Conservation (phyloP, 2,329 filamentous ascomycete genomes). For the Colletotrichum sp. region DNA sequence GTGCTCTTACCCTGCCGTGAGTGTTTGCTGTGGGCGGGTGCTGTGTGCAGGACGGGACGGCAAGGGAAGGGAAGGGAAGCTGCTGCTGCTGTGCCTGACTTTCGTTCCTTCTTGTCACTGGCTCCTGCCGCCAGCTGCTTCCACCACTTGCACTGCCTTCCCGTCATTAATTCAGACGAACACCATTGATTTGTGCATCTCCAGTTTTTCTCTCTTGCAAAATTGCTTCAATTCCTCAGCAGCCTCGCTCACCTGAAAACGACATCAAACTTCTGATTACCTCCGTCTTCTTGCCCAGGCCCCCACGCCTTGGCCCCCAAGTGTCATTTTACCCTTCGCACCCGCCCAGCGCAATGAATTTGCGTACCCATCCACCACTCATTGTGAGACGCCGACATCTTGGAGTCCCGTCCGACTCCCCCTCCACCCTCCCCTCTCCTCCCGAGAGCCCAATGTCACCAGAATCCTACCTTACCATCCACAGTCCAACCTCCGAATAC, state of each 20-base stretch:
- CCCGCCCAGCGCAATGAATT: background rate
- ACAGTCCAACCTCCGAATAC: background rate
- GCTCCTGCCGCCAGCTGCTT: background rate
- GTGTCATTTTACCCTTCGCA: background rate
- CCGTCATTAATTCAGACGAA: background rate
- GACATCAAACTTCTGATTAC: conserved; percentile 2
- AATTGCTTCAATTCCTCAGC: background rate
- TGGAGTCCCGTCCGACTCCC: background rate
- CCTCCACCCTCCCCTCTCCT: background rate
- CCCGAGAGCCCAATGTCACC: background rate
- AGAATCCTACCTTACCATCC: background rate
- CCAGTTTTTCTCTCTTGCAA: background rate
- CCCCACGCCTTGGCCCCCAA: conserved; percentile 9
- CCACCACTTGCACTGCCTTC: background rate
- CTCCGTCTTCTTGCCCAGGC: background rate
- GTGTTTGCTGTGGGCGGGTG: background rate
- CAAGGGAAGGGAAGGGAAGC: background rate
- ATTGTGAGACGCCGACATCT: conserved; percentile 5
- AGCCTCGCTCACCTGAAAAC: background rate
- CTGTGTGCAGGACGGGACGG: background rate
- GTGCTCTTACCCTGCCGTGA: background rate
- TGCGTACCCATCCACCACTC: background rate
- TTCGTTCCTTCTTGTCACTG: background rate
- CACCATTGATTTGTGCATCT: background rate
- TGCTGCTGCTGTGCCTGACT: background rate